Conservation (phyloP, 23 red algal genomes). For the Gracilaria caudata region DNA sequence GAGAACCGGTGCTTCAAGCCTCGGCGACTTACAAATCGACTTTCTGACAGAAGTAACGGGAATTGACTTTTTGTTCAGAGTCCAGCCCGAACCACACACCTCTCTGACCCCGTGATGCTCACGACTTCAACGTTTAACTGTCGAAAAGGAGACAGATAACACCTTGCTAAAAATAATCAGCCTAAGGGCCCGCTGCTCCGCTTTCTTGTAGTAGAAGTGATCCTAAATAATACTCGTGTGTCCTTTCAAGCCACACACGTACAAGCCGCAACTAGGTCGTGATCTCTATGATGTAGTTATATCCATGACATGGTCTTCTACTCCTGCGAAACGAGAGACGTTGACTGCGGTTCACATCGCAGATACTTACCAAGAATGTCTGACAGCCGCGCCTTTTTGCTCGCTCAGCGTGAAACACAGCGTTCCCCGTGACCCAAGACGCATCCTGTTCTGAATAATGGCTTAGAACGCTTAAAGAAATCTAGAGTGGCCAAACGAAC, state of each 20-base stretch:
- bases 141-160: conserved; percentile 13
- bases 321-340: background rate
- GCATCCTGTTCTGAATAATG: background rate
- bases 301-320: background rate
- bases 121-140: background rate
- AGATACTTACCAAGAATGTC: background rate
- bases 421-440: background rate
- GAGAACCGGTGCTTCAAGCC: background rate
- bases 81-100: background rate
- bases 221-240: conserved; percentile 5
- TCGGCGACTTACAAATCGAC: background rate
- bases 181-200: conserved; percentile 1
- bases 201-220: background rate
- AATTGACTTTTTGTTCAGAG: background rate
- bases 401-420: background rate
- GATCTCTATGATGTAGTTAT: background rate
- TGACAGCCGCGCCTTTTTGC: conserved; percentile 2
- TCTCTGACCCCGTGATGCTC: background rate
- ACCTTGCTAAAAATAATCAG: background rate
- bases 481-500: background rate
- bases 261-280: background rate
- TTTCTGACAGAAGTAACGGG: background rate
- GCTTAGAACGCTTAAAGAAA: background rate
- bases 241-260: conserved; percentile 4
- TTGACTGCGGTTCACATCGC: background rate